Base-by-base conservation (phyloP, 1,284 basidiomycete genomes). In the Leccinum huronense region DNA sequence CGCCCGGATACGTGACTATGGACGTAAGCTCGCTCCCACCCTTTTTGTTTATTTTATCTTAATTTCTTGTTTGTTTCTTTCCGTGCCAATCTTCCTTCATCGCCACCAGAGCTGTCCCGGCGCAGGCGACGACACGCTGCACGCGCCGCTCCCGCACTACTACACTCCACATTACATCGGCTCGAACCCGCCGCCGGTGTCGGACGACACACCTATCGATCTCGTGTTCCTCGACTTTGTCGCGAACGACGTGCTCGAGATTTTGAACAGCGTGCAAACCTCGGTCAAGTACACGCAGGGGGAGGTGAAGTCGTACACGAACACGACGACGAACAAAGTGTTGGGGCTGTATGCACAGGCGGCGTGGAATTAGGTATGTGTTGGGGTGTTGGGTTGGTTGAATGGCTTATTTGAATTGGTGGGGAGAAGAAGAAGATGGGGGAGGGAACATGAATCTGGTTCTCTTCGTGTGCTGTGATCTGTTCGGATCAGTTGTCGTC, bases 221-320 rank as follows among this genome's bases (percentile, higher is more conserved):
- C 80, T 91, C 33, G 84, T 91, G 57, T 91, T 91, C 72, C 79
- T 88, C 53, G 78, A 86, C 74, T 91, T 90, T 73, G 86, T 90
- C 70, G 79, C 83, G 71, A 65, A 65, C 5, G 76, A 84, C 63
- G 71, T 90, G 55, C 67, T 91, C 58, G 58, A 67, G 14, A 81
- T 85, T 60, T 72, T 91, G 58, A 91, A 91, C 70, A 38, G 64
- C 6, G 68, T 89, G 33, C 85, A 87, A 74, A 82, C 56, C 13
- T 72, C 65, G 16, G 83, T 80, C 72, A 80, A 72, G 5, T 90
- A 83, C 71, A 83, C 84, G 5, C 72, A 72, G 0, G 71, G 76
- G 5, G 86, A 90, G 71, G 84, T 86, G 0, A 62, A 71, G 51
- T 40, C 67, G 56, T 91, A 91, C 73, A 84, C 82, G 51, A 73